Evolutionary conservation across 352 stramenopile genomes (phyloP).

Genomic region (Pythium brachiatum): DNA sequence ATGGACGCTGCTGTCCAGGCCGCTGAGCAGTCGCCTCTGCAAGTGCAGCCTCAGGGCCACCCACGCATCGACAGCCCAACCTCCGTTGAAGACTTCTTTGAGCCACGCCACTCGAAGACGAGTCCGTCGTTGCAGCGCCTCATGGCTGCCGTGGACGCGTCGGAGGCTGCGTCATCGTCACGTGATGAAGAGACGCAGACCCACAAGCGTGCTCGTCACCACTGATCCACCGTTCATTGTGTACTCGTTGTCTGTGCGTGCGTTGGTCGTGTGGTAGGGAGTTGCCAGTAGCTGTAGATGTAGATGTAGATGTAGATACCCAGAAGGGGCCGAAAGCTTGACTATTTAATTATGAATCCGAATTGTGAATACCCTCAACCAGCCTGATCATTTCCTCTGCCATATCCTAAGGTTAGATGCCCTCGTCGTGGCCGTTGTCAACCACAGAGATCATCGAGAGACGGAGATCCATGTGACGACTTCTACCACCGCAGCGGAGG

Average conservation of each 20-base stretch:
- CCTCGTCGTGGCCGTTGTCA: not conserved
- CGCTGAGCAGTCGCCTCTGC: not conserved
- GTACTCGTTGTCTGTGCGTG: not conserved
- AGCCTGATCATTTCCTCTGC: not conserved
- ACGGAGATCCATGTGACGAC: constrained; percentile 7
- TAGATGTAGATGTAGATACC: constrained; percentile 2
- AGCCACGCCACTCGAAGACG: constrained; percentile 16
- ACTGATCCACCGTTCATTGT: constrained; percentile 1
- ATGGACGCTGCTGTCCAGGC: constrained; percentile 2
- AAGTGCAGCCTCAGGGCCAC: constrained; percentile 9
- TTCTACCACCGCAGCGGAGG: constrained; percentile 4
- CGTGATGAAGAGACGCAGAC: constrained; percentile 1
- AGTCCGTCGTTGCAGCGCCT: constrained; percentile 19
- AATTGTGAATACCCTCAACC: not conserved
- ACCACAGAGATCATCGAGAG: constrained; percentile 3
- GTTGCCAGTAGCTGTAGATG: not conserved
- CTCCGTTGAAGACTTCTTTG: constrained; percentile 24
- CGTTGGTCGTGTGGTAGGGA: not conserved
- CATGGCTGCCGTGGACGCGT: constrained; percentile 13
- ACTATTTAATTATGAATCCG: constrained; percentile 4
- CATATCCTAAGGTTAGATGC: not conserved
- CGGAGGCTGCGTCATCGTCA: not conserved
- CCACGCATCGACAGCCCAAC: constrained; percentile 22
- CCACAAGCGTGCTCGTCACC: constrained; percentile 15
- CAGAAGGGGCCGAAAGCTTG: not conserved